phyloP scores from a whole-genome alignment of 345 rosid genomes.

The Populus nigra region DNA sequence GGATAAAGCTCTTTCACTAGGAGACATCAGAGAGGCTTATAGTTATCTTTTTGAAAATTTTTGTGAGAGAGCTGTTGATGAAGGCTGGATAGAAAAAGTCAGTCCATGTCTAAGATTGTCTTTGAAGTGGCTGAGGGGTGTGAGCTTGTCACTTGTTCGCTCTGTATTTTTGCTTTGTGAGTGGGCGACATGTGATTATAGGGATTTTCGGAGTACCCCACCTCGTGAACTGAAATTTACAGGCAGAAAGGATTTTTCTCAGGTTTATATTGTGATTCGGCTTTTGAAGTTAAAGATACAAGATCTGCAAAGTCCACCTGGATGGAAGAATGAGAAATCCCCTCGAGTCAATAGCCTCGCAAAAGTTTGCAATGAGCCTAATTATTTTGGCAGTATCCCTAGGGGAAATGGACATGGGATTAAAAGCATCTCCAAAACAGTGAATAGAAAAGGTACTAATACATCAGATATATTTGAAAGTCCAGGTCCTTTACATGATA shows the following conservation, averaged over 20 bases:
- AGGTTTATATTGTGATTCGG: constrained; percentile 71
- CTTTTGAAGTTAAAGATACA: constrained; percentile 69
- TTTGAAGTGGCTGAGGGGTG: constrained; percentile 73
- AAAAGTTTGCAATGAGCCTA: constrained; percentile 29
- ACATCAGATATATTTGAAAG: constrained; percentile 66
- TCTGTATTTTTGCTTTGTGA: constrained; percentile 88
- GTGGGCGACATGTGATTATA: constrained; percentile 96
- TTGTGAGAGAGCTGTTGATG: constrained; percentile 69
- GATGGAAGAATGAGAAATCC: constrained; percentile 36
- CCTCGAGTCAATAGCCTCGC: constrained; percentile 34
- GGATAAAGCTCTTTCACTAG: constrained; percentile 76
- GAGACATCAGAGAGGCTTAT: constrained; percentile 69
- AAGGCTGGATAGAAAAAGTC: constrained; percentile 80
- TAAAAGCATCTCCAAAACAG: constrained; percentile 24
- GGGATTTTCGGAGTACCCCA: constrained; percentile 69
- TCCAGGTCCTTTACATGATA: constrained; percentile 91
- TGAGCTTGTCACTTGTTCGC: constrained; percentile 63
- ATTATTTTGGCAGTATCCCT: constrained; percentile 29
- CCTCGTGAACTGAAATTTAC: constrained; percentile 67
- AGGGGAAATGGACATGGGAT: constrained; percentile 30
- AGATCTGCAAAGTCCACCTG: constrained; percentile 44
- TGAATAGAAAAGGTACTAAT: constrained; percentile 21
- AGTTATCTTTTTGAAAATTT: constrained; percentile 71
- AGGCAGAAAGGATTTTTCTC: constrained; percentile 79
- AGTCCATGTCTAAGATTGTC: constrained; percentile 82